phyloP scores from a whole-genome alignment of 2,329 filamentous ascomycete genomes.

The Pseudogymnoascus pannorum region DNA sequence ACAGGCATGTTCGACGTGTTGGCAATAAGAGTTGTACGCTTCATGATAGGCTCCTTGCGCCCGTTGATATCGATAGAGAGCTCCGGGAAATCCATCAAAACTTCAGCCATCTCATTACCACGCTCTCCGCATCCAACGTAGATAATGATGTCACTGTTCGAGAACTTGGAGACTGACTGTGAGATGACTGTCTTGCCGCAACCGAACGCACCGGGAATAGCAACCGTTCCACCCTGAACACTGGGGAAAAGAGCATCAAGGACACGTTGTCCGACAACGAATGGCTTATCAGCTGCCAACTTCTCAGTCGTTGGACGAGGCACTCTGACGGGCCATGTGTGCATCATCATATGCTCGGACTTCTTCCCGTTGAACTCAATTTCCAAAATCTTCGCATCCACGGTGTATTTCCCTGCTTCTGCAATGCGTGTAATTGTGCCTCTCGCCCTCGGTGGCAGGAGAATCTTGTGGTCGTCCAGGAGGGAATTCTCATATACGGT shows the following conservation, averaged over 20 bases:
- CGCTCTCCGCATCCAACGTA: constrained; percentile 91
- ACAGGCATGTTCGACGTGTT: constrained; percentile 99
- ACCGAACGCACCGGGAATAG: constrained; percentile 95
- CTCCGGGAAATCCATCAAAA: constrained; percentile 99
- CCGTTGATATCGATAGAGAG: constrained; percentile 91
- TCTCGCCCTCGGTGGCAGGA: constrained; percentile 80
- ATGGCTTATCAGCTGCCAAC: constrained; percentile 78
- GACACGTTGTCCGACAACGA: constrained; percentile 94
- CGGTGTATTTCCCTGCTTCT: constrained; percentile 84
- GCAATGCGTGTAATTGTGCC: constrained; percentile 91
- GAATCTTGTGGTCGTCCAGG: constrained; percentile 84
- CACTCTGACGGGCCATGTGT: constrained; percentile 95
- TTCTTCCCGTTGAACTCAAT: constrained; percentile 96
- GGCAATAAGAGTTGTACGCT: constrained; percentile 95
- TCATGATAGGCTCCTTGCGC: constrained; percentile 98
- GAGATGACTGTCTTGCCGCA: constrained; percentile 99
- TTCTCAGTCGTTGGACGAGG: constrained; percentile 90
- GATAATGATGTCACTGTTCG: constrained; percentile 97
- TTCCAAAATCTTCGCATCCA: constrained; percentile 88
- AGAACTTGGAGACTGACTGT: constrained; percentile 98
- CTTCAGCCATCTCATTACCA: constrained; percentile 99
- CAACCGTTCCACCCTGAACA: constrained; percentile 95
- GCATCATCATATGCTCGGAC: constrained; percentile 95
- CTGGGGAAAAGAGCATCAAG: constrained; percentile 92
- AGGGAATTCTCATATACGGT: constrained; percentile 94